Base-by-base conservation (phyloP, 2,329 filamentous ascomycete genomes). In the Aspergillus unguis region DNA sequence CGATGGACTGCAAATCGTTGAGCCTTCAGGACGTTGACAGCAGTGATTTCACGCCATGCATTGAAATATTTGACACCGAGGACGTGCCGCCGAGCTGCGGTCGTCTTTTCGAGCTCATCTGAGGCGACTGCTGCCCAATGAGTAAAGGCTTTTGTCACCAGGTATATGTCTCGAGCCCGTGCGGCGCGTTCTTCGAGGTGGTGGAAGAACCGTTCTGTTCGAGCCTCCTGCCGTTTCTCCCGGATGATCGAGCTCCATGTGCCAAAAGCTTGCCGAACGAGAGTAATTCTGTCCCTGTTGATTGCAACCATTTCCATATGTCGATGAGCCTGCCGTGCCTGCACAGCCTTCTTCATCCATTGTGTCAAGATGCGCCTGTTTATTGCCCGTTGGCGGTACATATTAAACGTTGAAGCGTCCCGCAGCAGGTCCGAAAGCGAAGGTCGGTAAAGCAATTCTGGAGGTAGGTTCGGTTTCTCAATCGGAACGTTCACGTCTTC, bases 81-180 rank as follows among this genome's bases (percentile, higher is more conserved):
- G 54, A 92, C 83, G 65, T 90, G 87, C 56, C 83, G 78, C 56
- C 87, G 80, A 23, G 88, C 89, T 38, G 84, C 77, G 4, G 81
- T 82, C 3, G 87, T 89, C 37, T 83, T 80, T 56, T 84, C 79
- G 11, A 84, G 75, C 62, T 89, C 83, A 10, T 88, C 83, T 5
- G 78, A 79, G 8, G 87, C 80, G 46, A 80, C 76, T 50, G 81
- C 79, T 8, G 81, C 80, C 90, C 90, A 95, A 58, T 87, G 83
- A 1, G 77, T 80, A 52, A 89, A 84, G 2, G 82, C 80, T 65
- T 84, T 85, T 3, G 78, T 81, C 52, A 86, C 69, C 5, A 90
- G 75, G 60, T 84, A 86, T 8, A 87, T 71, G 63, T 87, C 79
- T 54, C 87, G 81, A 42, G 85, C 85, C 59, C 81, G 80, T 1